phyloP scores from a whole-genome alignment of 495 filamentous ascomycete genomes.

The Elasticomyces elasticus region DNA sequence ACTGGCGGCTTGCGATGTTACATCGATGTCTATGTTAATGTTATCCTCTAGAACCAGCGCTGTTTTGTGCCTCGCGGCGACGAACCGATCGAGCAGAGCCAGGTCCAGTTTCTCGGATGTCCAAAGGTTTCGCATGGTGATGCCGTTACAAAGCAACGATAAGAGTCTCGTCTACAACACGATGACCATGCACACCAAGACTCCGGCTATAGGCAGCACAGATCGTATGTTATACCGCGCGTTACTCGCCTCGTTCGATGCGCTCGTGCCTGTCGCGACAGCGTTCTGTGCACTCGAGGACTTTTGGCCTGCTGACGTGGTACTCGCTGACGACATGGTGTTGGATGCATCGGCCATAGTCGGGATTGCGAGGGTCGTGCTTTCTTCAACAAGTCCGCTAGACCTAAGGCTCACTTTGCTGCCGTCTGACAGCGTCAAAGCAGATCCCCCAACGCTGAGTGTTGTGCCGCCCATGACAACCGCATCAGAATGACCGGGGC shows the following conservation, averaged over 20 bases:
- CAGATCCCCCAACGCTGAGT: background rate
- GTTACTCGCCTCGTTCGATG: background rate
- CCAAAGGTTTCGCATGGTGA: too few species aligned
- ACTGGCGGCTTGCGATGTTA: too few species aligned
- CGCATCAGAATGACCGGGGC: background rate
- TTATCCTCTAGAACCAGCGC: too few species aligned
- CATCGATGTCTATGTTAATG: too few species aligned
- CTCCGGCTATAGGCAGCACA: background rate
- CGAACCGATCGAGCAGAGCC: too few species aligned
- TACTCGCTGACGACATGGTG: background rate
- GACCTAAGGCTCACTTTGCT: background rate
- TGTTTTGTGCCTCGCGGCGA: too few species aligned
- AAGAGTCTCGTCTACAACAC: too few species aligned
- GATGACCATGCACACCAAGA: background rate
- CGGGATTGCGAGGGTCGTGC: background rate
- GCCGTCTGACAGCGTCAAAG: background rate
- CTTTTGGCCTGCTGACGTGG: background rate
- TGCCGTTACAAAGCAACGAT: too few species aligned
- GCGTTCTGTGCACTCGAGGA: background rate
- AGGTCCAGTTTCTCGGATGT: too few species aligned
- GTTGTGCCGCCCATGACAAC: background rate
- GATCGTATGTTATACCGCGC: background rate
- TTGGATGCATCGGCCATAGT: background rate
- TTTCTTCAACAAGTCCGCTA: background rate
- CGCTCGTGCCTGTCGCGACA: background rate